Evolutionary conservation across 2,329 filamentous ascomycete genomes (phyloP).

Genomic region (Tolypocladium tropicale): DNA sequence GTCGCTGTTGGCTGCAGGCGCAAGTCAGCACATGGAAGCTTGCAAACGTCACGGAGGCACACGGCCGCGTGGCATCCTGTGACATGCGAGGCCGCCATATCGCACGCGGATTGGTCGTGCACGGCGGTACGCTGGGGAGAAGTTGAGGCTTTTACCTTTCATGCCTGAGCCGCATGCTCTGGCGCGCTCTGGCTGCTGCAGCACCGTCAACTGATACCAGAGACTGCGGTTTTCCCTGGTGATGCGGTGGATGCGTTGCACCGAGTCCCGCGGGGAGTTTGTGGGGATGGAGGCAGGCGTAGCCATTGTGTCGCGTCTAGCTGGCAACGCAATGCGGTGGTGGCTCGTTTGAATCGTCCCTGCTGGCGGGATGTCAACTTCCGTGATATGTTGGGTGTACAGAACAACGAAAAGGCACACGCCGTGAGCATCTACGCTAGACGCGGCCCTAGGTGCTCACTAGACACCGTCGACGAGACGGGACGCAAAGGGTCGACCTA

Average conservation of each 20-base stretch:
- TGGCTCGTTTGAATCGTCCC: background rate
- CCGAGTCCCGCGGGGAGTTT: conserved; percentile 21
- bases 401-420: background rate
- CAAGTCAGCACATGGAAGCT: conserved; percentile 8
- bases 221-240: conserved; percentile 69
- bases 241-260: conserved; percentile 35
- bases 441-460: background rate
- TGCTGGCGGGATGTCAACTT: background rate
- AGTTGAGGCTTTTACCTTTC: conserved; percentile 71
- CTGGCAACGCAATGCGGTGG: background rate
- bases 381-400: background rate
- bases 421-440: background rate
- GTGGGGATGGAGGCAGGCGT: conserved; percentile 18
- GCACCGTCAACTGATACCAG: conserved; percentile 72
- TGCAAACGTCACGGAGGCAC: background rate
- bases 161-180: conserved; percentile 91
- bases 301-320: conserved; percentile 17
- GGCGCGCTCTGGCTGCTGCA: conserved; percentile 90
- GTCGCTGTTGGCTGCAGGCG: conserved; percentile 40
- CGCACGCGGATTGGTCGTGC: background rate
- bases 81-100: no score
- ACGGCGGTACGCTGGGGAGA: background rate
- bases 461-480: background rate
- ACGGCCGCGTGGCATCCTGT: background rate
- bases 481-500: background rate